Conservation (phyloP, 2,329 filamentous ascomycete species). For the Cladorrhinum sp. region DNA sequence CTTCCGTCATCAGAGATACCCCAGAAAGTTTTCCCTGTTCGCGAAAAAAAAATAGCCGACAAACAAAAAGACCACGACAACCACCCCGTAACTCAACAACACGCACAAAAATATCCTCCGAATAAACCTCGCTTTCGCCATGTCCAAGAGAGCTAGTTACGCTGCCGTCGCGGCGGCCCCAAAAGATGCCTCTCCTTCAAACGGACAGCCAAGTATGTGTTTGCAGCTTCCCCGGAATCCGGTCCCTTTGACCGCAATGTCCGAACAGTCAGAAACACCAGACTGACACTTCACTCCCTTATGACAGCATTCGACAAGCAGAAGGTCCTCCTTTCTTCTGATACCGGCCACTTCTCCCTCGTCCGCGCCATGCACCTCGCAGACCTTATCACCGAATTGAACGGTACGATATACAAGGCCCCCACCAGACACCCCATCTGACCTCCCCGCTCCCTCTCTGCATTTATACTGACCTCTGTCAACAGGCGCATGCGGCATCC, state of each 20-base stretch:
- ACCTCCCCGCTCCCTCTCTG: neutral
- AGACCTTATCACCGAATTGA: conserved; percentile 79
- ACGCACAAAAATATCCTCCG: neutral
- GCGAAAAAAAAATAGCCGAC: neutral
- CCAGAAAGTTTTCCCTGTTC: neutral
- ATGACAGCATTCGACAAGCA: conserved; percentile 74
- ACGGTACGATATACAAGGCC: conserved; percentile 56
- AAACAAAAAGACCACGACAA: neutral
- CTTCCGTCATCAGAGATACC: neutral
- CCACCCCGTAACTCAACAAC: neutral
- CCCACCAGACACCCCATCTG: neutral
- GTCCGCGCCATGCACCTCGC: conserved; percentile 72
- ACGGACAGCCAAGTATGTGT: conserved; percentile 21
- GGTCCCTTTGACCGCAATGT: neutral
- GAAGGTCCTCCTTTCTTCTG: conserved; percentile 65
- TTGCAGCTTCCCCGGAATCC: neutral
- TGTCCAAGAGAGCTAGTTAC: conserved; percentile 61
- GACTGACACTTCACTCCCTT: conserved; percentile 15
- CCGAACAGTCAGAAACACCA: neutral
- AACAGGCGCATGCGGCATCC: conserved; percentile 78
- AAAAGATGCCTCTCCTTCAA: conserved; percentile 33
- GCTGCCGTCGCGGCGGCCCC: conserved; percentile 41
- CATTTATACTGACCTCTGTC: neutral
- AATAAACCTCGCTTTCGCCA: conserved; percentile 33
- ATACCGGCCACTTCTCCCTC: conserved; percentile 71